Evolutionary conservation across 2,329 filamentous ascomycete genomes (phyloP), one percentile per base, ranked within the genome.

Genomic region (Trichoderma aggressivum): DNA sequence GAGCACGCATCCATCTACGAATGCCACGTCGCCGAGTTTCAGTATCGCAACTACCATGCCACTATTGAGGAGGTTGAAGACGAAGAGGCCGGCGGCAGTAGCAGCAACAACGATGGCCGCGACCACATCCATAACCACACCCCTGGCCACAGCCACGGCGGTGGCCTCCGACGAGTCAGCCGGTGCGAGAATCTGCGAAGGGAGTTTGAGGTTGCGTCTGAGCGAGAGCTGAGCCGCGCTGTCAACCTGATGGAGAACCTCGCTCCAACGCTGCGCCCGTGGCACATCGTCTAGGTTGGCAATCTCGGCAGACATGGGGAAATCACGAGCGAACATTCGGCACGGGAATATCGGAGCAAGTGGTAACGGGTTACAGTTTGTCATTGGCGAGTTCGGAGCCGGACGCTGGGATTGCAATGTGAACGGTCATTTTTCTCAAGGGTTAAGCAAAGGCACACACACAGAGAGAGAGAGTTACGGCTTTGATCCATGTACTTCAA

Each of bases 1-100:
- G 75, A 80, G 69, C 73, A 72, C 34, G 75, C 79, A 8, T 58
- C 76, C 71, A 67, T 79, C 39, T n/a, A 55, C 34, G 55, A 53
- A 65, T 72, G 75, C 14, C 28, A 28, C 18, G n/a, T 43, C 8
- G 24, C 50, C 10, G 24, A 28, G 12, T 28, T 43, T 26, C 7
- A 68, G n/a, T 26, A 10, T n/a, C 18, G 28, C 18, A n/a, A 16
- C 14, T n/a, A 34, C 5, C 26, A 24, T 16, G 59, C 43, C 47
- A 24, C 21, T 7, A 53, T 43, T 18, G 36, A 47, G 16, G 24
- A 47, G 26, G 28, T 26, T 7, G 62, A 55, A 14, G 39, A 34
- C 4, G 34, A 58, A 3, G 53, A 64, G n/a, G 12, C 14, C 12
- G 43, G 47, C 30, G 30, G 30, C 43, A 21, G 12, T 18, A 21